phyloP scores from a whole-genome alignment of 2,329 filamentous ascomycete genomes.

The Epichloe scottii region DNA sequence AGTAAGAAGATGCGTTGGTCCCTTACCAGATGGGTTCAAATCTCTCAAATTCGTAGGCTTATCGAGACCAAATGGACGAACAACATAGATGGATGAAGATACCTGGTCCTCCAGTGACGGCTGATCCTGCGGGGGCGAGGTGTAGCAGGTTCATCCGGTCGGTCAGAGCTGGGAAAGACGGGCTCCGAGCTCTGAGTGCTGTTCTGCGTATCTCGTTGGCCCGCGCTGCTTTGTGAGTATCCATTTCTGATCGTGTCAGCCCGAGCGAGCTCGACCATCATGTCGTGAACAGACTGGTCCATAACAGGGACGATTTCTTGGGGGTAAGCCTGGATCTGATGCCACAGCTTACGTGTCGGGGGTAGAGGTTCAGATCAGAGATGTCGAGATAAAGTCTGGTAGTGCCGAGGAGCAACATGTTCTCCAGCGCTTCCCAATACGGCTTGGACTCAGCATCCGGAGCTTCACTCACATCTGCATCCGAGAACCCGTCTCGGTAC shows the following conservation, averaged over 20 bases:
- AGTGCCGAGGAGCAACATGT: slow-evolving; percentile 79
- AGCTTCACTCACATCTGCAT: slow-evolving; percentile 57
- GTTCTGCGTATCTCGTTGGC: slow-evolving; percentile 30
- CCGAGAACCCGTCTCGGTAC: slow-evolving; percentile 74
- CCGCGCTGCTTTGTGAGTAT: slow-evolving; percentile 44
- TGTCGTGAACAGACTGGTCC: slow-evolving; percentile 87
- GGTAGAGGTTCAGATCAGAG: slow-evolving; percentile 82
- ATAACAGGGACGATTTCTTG: slow-evolving; percentile 94
- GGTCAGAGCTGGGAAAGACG: slow-evolving; percentile 68
- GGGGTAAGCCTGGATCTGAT: slow-evolving; percentile 87
- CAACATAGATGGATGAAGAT: slow-evolving; percentile 66
- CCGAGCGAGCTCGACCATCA: slow-evolving; percentile 80
- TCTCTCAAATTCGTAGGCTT: slow-evolving; percentile 83
- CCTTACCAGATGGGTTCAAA: slow-evolving; percentile 66
- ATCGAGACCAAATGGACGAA: slow-evolving; percentile 81
- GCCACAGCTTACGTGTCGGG: slow-evolving; percentile 89
- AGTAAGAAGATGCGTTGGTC: neutral
- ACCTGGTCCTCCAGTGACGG: slow-evolving; percentile 68
- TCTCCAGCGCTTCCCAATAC: slow-evolving; percentile 74
- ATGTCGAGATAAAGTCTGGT: slow-evolving; percentile 80
- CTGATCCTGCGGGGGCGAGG: slow-evolving; percentile 29
- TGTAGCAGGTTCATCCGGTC: slow-evolving; percentile 34
- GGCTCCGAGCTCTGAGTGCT: slow-evolving; percentile 57
- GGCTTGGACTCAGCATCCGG: slow-evolving; percentile 67
- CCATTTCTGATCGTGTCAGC: slow-evolving; percentile 63